Evolutionary conservation across 1,284 basidiomycete genomes (phyloP).

Genomic region (Heterobasidion irregulare): DNA sequence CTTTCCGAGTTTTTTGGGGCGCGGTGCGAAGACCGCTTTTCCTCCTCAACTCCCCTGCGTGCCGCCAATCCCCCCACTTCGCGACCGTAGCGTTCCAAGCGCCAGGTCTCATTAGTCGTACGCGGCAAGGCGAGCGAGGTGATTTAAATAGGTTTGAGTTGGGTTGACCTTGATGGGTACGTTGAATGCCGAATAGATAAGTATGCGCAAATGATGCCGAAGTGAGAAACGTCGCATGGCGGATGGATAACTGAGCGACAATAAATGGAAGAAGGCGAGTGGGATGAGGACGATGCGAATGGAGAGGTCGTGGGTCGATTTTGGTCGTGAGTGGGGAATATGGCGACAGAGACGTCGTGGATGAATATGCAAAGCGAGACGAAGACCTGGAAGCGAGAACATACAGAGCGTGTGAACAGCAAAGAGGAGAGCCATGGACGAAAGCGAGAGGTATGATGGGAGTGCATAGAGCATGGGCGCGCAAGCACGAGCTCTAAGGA

Average conservation of each 20-base stretch:
- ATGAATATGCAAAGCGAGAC: not conserved
- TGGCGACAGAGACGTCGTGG: not conserved
- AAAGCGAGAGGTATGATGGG: not conserved
- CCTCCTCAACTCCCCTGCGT: not conserved
- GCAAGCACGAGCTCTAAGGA: not conserved
- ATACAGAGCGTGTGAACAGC: not conserved
- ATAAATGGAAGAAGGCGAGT: too few relatives aligned
- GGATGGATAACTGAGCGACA: not conserved
- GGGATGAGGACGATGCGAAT: not conserved
- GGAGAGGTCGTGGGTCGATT: not conserved
- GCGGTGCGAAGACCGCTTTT: not conserved
- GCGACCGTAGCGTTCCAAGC: not conserved
- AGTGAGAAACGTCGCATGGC: not conserved
- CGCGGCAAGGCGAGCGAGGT: not conserved
- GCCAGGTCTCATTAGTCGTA: not conserved
- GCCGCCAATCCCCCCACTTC: not conserved
- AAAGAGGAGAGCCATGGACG: not conserved
- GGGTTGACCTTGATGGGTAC: not conserved
- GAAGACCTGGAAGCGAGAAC: not conserved
- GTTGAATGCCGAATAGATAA: not conserved
- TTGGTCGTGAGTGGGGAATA: not conserved
- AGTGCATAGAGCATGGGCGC: not conserved
- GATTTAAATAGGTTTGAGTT: not conserved
- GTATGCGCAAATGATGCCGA: not conserved
- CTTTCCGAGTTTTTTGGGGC: not conserved